Evolutionary conservation across 2,329 filamentous ascomycete genomes (phyloP), one percentile per base, ranked within the genome.

Genomic region (Pseudogymnoascus sp.): DNA sequence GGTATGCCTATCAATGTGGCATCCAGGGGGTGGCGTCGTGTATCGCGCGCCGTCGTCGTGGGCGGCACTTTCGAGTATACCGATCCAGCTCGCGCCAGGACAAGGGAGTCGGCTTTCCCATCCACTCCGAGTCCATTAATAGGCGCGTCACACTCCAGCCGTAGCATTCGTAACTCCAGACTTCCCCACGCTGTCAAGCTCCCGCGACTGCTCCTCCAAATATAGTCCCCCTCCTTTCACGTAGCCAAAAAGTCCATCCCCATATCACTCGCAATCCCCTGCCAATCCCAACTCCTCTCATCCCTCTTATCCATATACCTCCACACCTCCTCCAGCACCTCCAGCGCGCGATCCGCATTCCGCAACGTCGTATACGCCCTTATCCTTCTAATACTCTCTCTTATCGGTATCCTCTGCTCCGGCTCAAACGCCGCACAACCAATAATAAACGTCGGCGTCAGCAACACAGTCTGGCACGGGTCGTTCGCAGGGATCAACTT

Each of bases 251-350:
- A 86, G 71, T 86, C 81, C 37, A 86, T 76, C 0, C 76, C 78
- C 73, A 85, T 79, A 6, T 75, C 70, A 62, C 77, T 74, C 1
- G 84, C 84, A 28, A 87, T 78, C 3, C 76, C 75, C 66, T 87
- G 84, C 84, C 84, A 88, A 71, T 88, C 85, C 85, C 85, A 88
- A 16, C 78, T 77, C 25, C 77, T 68, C 81, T 83, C 86, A 60
- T 87, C 46, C 18, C 42, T 21, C 18, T 34, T 16, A 44, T 63
- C 63, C 46, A 61, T 64, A 28, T 61, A 23, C 23, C 40, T 50
- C 63, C 63, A 64, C 16, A 64, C 40, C 18, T 64, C 60, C 44
- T 40, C 28, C 12, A 64, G 40, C 12, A 64, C 63, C 23, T 23
- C 37, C 16, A 37, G n/a, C 11, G 63, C 63, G 2, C 38, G 46